phyloP scores from a whole-genome alignment of 805 yeast species.

The Peterozyma toletana region DNA sequence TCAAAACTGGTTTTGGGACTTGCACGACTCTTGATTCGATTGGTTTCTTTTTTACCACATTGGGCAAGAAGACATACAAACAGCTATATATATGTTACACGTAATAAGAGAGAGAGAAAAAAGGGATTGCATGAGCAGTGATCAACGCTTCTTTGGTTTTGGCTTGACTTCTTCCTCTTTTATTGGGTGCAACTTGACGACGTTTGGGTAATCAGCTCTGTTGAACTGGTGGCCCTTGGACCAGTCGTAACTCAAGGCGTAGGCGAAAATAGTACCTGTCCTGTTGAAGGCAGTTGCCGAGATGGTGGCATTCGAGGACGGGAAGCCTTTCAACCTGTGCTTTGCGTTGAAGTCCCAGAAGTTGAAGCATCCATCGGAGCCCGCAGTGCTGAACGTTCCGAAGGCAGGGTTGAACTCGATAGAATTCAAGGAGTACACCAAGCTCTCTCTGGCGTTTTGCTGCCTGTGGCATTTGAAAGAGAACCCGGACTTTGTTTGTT shows the following conservation, averaged over 20 bases:
- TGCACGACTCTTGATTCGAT: too few relatives aligned
- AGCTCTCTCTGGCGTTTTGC: constrained; percentile 49
- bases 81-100: too few relatives aligned
- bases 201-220: constrained; percentile 66
- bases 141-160: constrained; percentile 24
- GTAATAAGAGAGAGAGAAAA: too few relatives aligned
- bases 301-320: constrained; percentile 59
- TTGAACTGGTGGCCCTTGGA: constrained; percentile 80
- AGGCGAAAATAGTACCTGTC: constrained; percentile 79
- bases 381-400: constrained; percentile 92
- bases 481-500: constrained; percentile 67
- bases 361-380: constrained; percentile 88
- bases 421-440: constrained; percentile 72
- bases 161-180: constrained; percentile 81
- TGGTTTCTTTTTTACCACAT: too few relatives aligned
- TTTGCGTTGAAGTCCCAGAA: constrained; percentile 95
- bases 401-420: constrained; percentile 81
- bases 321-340: constrained; percentile 78
- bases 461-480: constrained; percentile 94
- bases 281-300: constrained; percentile 77
- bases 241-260: constrained; percentile 95
- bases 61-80: too few relatives aligned
- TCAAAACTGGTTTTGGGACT: too few relatives aligned
- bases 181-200: constrained; percentile 75
- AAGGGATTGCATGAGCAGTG: too few relatives aligned